Conservation (phyloP, 1,284 basidiomycete genomes). For the Apiotrichum sp. region DNA sequence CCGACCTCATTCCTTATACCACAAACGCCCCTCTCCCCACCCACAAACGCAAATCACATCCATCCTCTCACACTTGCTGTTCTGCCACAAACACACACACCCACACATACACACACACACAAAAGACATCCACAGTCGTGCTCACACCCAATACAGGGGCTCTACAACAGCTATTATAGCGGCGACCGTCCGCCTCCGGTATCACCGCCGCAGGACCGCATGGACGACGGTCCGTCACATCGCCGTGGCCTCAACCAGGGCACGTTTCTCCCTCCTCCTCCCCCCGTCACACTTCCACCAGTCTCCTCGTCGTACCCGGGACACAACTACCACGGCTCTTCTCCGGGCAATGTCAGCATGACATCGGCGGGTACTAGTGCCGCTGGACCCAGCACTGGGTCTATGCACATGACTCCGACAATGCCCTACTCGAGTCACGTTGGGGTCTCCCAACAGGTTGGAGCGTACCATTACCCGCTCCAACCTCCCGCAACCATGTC, state of each 20-base stretch:
- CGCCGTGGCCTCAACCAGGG: constrained; percentile 17
- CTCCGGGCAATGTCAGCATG: constrained; percentile 2
- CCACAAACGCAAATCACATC: too few species aligned
- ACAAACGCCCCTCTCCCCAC: background rate
- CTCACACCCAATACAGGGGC: constrained; percentile 5
- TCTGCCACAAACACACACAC: too few species aligned
- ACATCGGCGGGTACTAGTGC: background rate
- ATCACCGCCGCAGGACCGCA: constrained; percentile 13
- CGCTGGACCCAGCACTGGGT: background rate
- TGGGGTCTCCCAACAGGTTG: constrained; percentile 8
- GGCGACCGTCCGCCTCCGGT: constrained; percentile 18
- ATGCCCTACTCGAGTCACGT: constrained; percentile 22
- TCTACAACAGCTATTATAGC: constrained; percentile 23
- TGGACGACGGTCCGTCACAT: constrained; percentile 11
- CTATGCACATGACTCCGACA: constrained; percentile 14
- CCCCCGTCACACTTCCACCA: constrained; percentile 19
- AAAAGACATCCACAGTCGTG: too few species aligned
- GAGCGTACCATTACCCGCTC: constrained; percentile 15
- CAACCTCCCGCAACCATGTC: constrained; percentile 17
- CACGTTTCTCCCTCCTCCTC: constrained; percentile 22
- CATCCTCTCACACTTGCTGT: too few species aligned
- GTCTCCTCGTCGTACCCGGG: constrained; percentile 14
- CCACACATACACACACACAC: background rate
- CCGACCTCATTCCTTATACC: too few species aligned
- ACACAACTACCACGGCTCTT: constrained; percentile 11